Evolutionary conservation across 1,284 basidiomycete species (phyloP), one percentile per base, ranked within the genome.

Genomic region (Cutaneotrichosporon sp.): DNA sequence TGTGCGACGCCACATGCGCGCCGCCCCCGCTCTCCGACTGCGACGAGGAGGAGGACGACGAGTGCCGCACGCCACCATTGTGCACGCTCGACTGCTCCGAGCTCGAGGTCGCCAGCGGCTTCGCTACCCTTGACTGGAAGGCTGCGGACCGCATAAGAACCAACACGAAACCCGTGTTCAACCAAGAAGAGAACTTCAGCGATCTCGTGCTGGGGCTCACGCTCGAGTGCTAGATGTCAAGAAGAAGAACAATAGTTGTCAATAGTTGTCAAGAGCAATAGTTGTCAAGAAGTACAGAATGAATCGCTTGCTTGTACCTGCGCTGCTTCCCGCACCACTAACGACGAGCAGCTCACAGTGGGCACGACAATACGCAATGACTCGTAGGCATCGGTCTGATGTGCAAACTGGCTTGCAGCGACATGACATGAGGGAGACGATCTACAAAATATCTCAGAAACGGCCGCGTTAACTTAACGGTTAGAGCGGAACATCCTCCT

Each of bases 21-120:
- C 51, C 51, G 5, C 51, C 51, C 11, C 33, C 51, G 6, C n/a
- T 53, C 4, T 16, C 34, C 27, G 47, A 53, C 51, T 36, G n/a
- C 65, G 67, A 67, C 34, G 65, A 63, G 25, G 58, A 54, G 45
- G 47, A 55, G 34, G 60, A 53, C 55, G 60, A 56, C 33, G 52
- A 52, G 11, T 61, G 60, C 24, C 47, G 55, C 24, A 75, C 73
- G 8, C 72, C 72, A 3, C 67, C 69, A 22, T 43, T 67, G n/a
- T 54, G 56, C n/a, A 42, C 49, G 27, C 22, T 38, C 11, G 51
- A 53, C 33, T 62, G 55, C 29, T 66, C 66, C 47, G 49, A 52
- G 4, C 46, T 64, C 29, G 62, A 59, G 34, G 54, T 63, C 11
- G 38, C 54, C 2, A 24, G 13, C 7, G 22, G 31, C 33, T n/a